Evolutionary conservation across 306 rosid species (phyloP), one percentile per base, ranked within the genome.

Genomic region (Vicia faba): DNA sequence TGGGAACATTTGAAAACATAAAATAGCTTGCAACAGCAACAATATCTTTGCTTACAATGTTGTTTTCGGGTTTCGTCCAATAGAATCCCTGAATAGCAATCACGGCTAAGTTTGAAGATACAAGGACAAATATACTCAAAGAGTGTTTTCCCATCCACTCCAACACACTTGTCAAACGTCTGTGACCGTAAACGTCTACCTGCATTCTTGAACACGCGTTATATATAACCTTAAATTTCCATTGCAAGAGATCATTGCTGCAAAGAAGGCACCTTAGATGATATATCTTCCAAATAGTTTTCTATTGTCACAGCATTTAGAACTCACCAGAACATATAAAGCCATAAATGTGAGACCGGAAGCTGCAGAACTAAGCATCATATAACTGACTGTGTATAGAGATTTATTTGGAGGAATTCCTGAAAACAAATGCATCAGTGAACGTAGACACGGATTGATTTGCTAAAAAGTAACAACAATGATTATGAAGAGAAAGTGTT

Each of bases 61-160:
- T 92, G 64, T 84, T 87, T 67, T 85, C 72, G 38, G 93, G 88
- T 53, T 69, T 50, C 3, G 4, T 61, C 87, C 82, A 87, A 77
- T 87, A 89, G 74, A 89, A 87, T 68, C 98, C 98, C 78, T 89
- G 96, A 50, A 84, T 57, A 23, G 80, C 87, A 35, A 87, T 83
- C 19, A 92, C 65, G 19, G 71, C 87, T 61, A 92, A 69, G 91
- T 92, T 89, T 33, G 98, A 92, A 50, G 88, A 64, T 25, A 89
- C 75, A 4, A 92, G 41, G 35, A 89, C 83, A 67, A 87, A 92
- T 61, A 89, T 87, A 66, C 85, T 80, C 76, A 92, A 67, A 8
- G 98, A 66, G 80, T 89, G 95, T 66, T 79, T 80, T 83, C 98
- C 96, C 89, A 87, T 84, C 98, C 98, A 92, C 66, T 92, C 96